These are phyloP conservation scores for Trichoderma brevicompactum DNA, from an alignment of 2,329 filamentous ascomycete species.

Conservation along the genomic window DNA sequence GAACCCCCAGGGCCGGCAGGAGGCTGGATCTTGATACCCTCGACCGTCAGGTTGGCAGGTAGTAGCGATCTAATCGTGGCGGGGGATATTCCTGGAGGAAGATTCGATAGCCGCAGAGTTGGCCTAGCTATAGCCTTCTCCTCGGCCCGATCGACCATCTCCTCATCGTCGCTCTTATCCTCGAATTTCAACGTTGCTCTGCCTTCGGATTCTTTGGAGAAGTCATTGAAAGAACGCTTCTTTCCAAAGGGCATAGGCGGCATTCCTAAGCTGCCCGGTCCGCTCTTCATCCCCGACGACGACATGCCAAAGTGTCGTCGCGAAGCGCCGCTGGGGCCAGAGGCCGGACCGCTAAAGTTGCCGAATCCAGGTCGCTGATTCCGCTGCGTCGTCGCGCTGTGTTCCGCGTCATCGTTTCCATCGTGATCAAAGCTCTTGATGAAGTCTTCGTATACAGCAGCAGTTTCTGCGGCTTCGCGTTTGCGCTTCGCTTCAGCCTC, in stretches of 20 bases:
- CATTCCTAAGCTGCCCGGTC: constrained; percentile 65
- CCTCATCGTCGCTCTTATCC: constrained; percentile 61
- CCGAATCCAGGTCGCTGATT: constrained; percentile 39
- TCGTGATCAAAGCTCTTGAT: constrained; percentile 76
- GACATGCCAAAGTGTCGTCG: constrained; percentile 68
- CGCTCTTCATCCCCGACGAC: constrained; percentile 59
- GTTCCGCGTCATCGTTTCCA: constrained; percentile 50
- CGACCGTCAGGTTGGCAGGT: constrained; percentile 65
- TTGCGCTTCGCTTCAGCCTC: constrained; percentile 87
- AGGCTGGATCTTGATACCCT: constrained; percentile 73
- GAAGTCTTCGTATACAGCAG: constrained; percentile 84
- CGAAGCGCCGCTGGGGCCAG: constrained; percentile 38
- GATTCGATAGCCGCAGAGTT: constrained; percentile 63
- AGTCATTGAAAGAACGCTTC: constrained; percentile 57
- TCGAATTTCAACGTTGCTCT: constrained; percentile 43
- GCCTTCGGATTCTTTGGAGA: constrained; percentile 44
- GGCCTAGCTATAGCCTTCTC: constrained; percentile 66
- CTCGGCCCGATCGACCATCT: constrained; percentile 52
- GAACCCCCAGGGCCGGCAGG: constrained; percentile 54
- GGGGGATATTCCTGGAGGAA: constrained; percentile 64
- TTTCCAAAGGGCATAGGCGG: constrained; percentile 54
- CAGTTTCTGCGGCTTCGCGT: constrained; percentile 84
- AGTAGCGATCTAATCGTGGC: constrained; percentile 64
- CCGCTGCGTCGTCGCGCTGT: constrained; percentile 30
- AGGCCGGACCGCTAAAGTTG: constrained; percentile 17